A percentile compares a stretch with the other conserved stretches of the same genome.
Evolutionary conservation across 2,329 filamentous ascomycete genomes (phyloP).

Genomic region (Sclerotinia glacialis): DNA sequence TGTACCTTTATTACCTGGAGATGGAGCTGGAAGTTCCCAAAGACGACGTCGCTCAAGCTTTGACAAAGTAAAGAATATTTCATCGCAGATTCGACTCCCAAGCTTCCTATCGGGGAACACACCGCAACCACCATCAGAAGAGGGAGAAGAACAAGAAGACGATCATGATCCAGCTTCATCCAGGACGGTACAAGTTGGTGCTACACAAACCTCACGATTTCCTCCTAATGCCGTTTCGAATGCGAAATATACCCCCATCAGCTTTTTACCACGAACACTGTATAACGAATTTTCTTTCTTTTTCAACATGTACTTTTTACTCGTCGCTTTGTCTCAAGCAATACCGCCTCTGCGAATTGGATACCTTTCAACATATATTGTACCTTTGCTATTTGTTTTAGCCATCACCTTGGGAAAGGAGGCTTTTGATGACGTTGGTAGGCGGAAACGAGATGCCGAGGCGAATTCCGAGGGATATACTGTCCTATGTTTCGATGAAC

Average conservation of each 20-base stretch:
- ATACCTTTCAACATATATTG: conserved; percentile 92
- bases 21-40: conserved; percentile 24
- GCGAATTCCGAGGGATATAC: conserved; percentile 90
- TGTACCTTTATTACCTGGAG: conserved; percentile 62
- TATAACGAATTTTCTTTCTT: conserved; percentile 99
- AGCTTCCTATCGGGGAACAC: conserved; percentile 57
- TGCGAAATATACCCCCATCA: conserved; percentile 94
- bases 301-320: conserved; percentile 98
- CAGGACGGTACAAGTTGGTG: conserved; percentile 73
- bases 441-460: conserved; percentile 83
- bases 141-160: conserved; percentile 47
- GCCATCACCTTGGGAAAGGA: conserved; percentile 93
- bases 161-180: conserved; percentile 67
- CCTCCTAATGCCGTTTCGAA: conserved; percentile 92
- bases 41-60: conserved; percentile 39
- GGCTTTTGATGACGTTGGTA: conserved; percentile 86
- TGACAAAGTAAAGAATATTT: conserved; percentile 47
- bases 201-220: conserved; percentile 69
- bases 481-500: conserved; percentile 68
- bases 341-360: conserved; percentile 88
- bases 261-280: conserved; percentile 87
- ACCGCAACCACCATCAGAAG: conserved; percentile 29
- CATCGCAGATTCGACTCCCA: conserved; percentile 60
- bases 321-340: conserved; percentile 90
- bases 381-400: conserved; percentile 87